Base-by-base conservation (phyloP, 768 basidiomycete genomes). In the Rubroboletus pulcherrimus region DNA sequence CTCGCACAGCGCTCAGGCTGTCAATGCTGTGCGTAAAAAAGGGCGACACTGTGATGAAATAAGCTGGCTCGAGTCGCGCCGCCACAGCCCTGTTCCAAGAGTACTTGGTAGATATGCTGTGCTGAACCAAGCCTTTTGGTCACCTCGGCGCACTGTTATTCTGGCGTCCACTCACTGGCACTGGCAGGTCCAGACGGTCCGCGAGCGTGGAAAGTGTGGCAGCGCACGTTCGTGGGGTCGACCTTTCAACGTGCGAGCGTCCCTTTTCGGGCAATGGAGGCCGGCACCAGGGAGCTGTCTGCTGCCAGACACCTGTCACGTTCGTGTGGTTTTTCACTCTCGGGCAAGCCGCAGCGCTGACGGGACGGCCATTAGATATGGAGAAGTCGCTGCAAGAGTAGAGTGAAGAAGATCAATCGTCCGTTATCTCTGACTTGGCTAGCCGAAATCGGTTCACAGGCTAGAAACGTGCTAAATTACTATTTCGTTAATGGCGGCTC, bases 381-480 rank as follows among this genome's bases (percentile, higher is more conserved):
- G 59, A 52, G 47, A 61, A 40, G 21, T 44, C 49, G 50, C 61
- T 52, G 21, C 19, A 63, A 55, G 54, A 53, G 64, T 54, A 53
- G 26, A 40, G 53, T 42, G 1, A 15, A 50, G 62, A 29, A 30
- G 44, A 34, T 33, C 39, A 33, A 42, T 54, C 35, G 49, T 58
- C 64, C 29, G 55, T 59, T 67, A 66, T 66, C 62, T 53, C 33
- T 43, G 17, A 12, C 33, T 10, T 21, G 21, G 35, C 31, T 48
- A 55, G 58, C 62, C 56, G 60, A 57, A 55, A 54, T 56, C 50
- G 54, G 39, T 64, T 66, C 65, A 53, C 62, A 67, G 54, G 59
- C 21, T 37, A 56, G 63, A 60, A 66, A 66, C 66, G 66, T 68
- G 64, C 62, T 29, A 50, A 56, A 46, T 60, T 58, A 35, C 41